Evolutionary conservation across 768 basidiomycete genomes (phyloP), one percentile per base, ranked within the genome.

Genomic region (Phallus indusiatus): DNA sequence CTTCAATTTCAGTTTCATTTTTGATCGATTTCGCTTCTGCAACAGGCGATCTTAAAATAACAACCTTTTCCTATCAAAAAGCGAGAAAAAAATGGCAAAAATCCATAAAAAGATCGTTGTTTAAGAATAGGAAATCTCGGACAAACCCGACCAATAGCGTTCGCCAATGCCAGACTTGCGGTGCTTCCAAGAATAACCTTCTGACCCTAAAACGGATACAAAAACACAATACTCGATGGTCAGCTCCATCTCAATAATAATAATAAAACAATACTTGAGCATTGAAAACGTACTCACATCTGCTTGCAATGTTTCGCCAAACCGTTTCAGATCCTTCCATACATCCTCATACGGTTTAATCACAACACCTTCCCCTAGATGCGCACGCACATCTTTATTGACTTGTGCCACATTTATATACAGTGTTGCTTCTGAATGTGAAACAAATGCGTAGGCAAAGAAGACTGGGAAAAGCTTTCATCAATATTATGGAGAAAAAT

Each of bases 361-460:
- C n/a, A 81, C 76, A 3, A 94, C 81, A 11, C 76, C 76, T 2
- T 72, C 65, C 1, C 77, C 80, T n/a, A 95, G 76, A 56, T 80
- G 78, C 2, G 68, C 56, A 37, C 75, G 74, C 14, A 86, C 75
- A 22, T 78, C 74, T 21, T 78, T 73, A 14, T 74, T 72, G 28
- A 82, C 62, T 56, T 83, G 80, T 0, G 66, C 63, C 20, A 73
- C 66, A 54, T 93, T 75, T 56, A 92, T 73, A 71, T 94, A 98
- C 1, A 98, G 73, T 5, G 77, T 72, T 9, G 82, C 82, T 4
- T 75, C 75, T 54, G 72, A 62, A 77, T 60, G 71, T 10, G 83
- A 87, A 37, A 98, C 75, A 34, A 93, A 78, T 1, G 93, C 89
- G 68, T 94, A 96, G 0, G 91, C 83, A 67, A 96, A 97, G 77